These are phyloP conservation scores for Candida tunisiensis DNA, from an alignment of 1,139 yeast species.

Conservation along the genomic window DNA sequence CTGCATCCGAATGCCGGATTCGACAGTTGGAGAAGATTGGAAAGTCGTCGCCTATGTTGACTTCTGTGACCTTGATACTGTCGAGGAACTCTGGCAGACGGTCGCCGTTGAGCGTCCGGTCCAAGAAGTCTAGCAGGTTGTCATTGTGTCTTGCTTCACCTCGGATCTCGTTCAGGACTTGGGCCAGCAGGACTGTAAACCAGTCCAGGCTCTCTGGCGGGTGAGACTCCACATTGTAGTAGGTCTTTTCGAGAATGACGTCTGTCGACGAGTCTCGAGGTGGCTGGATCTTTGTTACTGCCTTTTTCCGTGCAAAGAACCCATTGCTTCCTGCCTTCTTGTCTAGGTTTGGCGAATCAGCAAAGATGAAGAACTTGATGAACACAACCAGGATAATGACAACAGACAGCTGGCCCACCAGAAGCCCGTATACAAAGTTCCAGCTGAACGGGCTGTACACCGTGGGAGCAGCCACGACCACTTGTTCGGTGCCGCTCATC, in stretches of 20 bases:
- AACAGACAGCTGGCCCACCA: slow-evolving; percentile 68
- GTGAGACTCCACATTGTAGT: slow-evolving; percentile 80
- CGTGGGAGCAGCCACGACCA: too few species aligned
- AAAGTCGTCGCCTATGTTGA: slow-evolving; percentile 87
- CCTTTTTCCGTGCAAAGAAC: slow-evolving; percentile 11
- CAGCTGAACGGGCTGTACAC: too few species aligned
- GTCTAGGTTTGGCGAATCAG: slow-evolving; percentile 33
- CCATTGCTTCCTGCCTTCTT: slow-evolving; percentile 12
- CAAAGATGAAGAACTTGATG: slow-evolving; percentile 77
- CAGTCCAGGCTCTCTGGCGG: slow-evolving; percentile 86
- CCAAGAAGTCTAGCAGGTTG: slow-evolving; percentile 65
- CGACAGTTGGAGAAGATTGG: slow-evolving; percentile 93
- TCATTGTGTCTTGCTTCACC: slow-evolving; percentile 74
- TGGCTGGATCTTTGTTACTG: slow-evolving; percentile 15
- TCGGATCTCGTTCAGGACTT: slow-evolving; percentile 72
- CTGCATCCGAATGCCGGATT: slow-evolving; percentile 36
- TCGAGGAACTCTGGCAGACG: slow-evolving; percentile 68
- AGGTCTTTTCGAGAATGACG: slow-evolving; percentile 70
- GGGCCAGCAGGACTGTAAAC: slow-evolving; percentile 91
- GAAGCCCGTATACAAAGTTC: slow-evolving; percentile 10
- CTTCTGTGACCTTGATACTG: slow-evolving; percentile 62
- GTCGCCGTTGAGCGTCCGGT: slow-evolving; percentile 32
- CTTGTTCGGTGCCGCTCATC: too few species aligned
- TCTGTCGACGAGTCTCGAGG: slow-evolving; percentile 15
- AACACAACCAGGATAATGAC: slow-evolving; percentile 57